Base-by-base conservation (phyloP, 2,329 filamentous ascomycete species). In the Beauveria australis region DNA sequence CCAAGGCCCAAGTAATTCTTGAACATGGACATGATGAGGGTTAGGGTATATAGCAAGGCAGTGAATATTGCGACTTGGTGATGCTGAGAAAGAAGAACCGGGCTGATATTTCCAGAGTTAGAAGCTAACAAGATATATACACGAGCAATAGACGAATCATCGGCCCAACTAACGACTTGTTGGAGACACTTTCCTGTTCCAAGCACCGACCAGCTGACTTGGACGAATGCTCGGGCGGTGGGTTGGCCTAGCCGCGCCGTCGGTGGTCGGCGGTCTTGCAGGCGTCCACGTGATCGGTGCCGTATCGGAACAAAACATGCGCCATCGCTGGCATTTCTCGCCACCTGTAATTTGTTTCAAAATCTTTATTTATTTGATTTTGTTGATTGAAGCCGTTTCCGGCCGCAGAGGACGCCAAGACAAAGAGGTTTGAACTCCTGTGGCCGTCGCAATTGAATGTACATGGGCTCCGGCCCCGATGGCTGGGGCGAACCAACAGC, bases 261-360 rank as follows among this genome's bases (percentile, higher is more conserved):
- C 58, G 58, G 58, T 54, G 49, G 49, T 55, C 58, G 58, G 58
- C 51, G 30, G 28, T 33, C 43, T 33, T 5, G 19, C 9, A 51
- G 51, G 58, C 58, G 58, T 60, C 51, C 58, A 60, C 58, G 58
- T 60, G 58, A 60, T 60, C 58, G 58, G 58, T 43, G 33, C 33
- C 28, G 57, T 37, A 8, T 46, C 5, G 49, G 19, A 40, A 46
- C 57, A 47, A 46, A 59, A 46, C 37, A 22, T 28, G 26, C 26
- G 24, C 41, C 19, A 53, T 47, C 19, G 56, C 33, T 37, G n/a
- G 22, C 24, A 10, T 6, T 44, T 24, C 18, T 59, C n/a, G 33
- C 24, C 37, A 43, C 40, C 12, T n/a, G 6, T 16, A n/a, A 12
- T 1, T 18, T 9, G 5, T 12, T 26, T 47, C 8, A 3, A 22